Evolutionary conservation across 768 basidiomycete species (phyloP), one percentile per base, ranked within the genome.

Genomic region (Wakefieldia striispora): DNA sequence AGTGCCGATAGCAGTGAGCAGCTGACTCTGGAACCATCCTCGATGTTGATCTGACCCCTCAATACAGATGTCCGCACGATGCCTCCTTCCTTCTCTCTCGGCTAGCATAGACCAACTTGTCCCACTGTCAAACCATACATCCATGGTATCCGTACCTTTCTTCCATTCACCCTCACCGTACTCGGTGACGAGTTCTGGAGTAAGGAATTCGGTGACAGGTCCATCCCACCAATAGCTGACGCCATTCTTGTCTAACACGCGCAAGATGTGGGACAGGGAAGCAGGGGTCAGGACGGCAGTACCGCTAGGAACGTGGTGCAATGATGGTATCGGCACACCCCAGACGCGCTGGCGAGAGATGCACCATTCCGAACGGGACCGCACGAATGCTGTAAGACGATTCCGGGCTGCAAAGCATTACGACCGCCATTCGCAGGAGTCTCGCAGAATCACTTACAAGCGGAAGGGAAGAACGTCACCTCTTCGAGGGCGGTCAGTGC

Each of bases 121-220:
- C 4, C 95, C 95, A 58, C 91, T 95, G 69, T 99, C 95, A 58
- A 97, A 98, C 95, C 95, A 99, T 14, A 99, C 95, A 66, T 99
- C 95, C 85, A 98, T 93, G 3, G 95, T 99, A 64, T 99, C 95
- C 3, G 81, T 84, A 9, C 94, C 88, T 65, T 92, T 94, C 40
- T 72, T 69, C 82, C 86, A 94, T 1, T 67, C 68, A 1, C 72
- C 73, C 34, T 58, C 58, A 16, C 65, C 65, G 8, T 77, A 78
- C n/a, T 74, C 70, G 43, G 74, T 71, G 5, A 68, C 64, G 17
- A 88, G 75, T 41, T 76, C 72, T 0, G 82, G 78, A 10, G 86
- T 79, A 6, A 95, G 70, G 67, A 99, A 97, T 24, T 90, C 89
- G 40, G 81, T 82, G 26, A 90, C 78, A 3, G 86, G 83, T 13